A percentile compares a stretch with the other conserved stretches of the same genome.
phyloP scores from a whole-genome alignment of 371 early-diverging fungal species.

The Rhizopus delemar region DNA sequence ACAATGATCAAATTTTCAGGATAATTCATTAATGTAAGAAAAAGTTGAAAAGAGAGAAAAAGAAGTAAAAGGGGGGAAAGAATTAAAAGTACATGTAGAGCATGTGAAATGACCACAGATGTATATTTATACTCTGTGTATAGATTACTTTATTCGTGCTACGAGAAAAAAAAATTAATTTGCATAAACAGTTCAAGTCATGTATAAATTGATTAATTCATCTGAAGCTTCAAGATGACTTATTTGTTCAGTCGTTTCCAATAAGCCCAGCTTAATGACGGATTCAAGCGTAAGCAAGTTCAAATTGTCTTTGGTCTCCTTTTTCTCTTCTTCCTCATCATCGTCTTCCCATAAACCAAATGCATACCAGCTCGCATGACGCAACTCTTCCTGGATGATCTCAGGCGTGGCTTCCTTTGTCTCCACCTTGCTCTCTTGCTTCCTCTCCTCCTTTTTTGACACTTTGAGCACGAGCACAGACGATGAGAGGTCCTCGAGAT shows the following conservation, averaged over 20 bases:
- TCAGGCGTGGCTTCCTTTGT: conserved; percentile 31
- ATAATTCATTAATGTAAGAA: conserved; percentile 6
- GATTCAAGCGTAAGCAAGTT: conserved; percentile 70
- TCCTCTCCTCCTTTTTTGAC: conserved; percentile 2
- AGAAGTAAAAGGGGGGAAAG: background rate
- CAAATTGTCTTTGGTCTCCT: conserved; percentile 10
- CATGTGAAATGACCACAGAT: conserved; percentile 30
- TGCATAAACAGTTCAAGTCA: conserved; percentile 25
- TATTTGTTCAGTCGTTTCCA: conserved; percentile 65
- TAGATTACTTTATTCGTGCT: conserved; percentile 1
- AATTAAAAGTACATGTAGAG: conserved; percentile 7
- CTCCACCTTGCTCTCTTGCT: conserved; percentile 15
- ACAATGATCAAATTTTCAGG: conserved; percentile 31
- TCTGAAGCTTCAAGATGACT: conserved; percentile 69
- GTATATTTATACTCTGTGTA: background rate
- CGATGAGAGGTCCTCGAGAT: conserved; percentile 67
- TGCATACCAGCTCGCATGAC: conserved; percentile 45
- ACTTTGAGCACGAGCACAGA: conserved; percentile 74
- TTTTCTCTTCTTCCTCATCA: conserved; percentile 19
- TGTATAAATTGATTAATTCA: conserved; percentile 67
- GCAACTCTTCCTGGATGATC: conserved; percentile 34
- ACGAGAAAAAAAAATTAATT: conserved; percentile 9
- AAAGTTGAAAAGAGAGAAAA: background rate
- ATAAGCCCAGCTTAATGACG: conserved; percentile 59
- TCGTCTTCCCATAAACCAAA: conserved; percentile 38